phyloP scores from a whole-genome alignment of 2,329 filamentous ascomycete species.

The Ascochyta viciae-villosae region DNA sequence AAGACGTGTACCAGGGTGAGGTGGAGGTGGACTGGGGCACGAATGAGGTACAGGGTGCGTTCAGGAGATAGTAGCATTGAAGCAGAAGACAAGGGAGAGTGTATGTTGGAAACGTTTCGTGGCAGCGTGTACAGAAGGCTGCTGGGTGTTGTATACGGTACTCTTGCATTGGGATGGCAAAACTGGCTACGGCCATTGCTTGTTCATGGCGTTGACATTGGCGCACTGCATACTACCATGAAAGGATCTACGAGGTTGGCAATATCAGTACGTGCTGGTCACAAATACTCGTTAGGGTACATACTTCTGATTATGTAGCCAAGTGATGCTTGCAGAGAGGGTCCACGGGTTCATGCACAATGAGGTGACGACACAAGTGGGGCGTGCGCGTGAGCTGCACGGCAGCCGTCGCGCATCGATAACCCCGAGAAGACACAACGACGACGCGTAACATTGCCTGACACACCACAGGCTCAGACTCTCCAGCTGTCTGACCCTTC shows the following conservation, averaged over 20 bases:
- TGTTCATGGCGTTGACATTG: conserved; percentile 2
- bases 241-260: not conserved
- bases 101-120: too few species aligned
- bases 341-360: too few species aligned
- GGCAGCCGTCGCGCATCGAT: conserved; percentile 10
- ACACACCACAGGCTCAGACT: not conserved
- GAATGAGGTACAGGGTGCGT: conserved; percentile 40
- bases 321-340: too few species aligned
- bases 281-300: too few species aligned
- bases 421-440: not conserved
- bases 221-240: not conserved
- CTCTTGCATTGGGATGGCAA: conserved; percentile 2
- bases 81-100: too few species aligned
- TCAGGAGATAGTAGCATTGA: conserved; percentile 30
- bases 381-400: conserved; percentile 44
- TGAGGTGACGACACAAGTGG: conserved; percentile 32
- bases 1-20: conserved; percentile 55
- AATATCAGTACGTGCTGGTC: not conserved
- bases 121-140: not conserved
- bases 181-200: conserved; percentile 5
- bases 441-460: conserved; percentile 10
- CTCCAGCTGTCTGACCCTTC: not conserved
- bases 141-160: conserved; percentile 6
- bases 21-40: conserved; percentile 51
- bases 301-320: too few species aligned